Conservation (phyloP, 2,329 filamentous ascomycete species). For the Epichloe aotearoae region DNA sequence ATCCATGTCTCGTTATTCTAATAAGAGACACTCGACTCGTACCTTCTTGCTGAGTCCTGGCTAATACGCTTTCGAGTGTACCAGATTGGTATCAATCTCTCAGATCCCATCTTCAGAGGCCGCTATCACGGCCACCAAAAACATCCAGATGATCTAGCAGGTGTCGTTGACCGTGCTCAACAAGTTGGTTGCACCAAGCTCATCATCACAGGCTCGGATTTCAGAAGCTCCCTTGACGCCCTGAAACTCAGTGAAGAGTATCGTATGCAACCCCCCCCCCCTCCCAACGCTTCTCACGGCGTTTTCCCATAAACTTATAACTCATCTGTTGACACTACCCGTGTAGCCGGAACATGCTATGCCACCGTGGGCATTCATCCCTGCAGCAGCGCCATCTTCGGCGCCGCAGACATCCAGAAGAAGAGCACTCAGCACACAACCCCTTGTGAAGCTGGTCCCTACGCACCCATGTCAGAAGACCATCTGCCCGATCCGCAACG, state of each 20-base stretch:
- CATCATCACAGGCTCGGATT: constrained; percentile 84
- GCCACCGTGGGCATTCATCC: constrained; percentile 90
- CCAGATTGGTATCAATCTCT: constrained; percentile 87
- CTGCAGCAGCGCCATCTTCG: constrained; percentile 72
- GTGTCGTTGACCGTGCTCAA: constrained; percentile 65
- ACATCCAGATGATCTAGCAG: constrained; percentile 60
- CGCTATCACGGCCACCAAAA: constrained; percentile 66
- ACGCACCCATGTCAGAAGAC: constrained; percentile 35
- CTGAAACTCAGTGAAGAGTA: constrained; percentile 60
- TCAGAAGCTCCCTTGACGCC: constrained; percentile 63
- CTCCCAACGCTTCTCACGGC: not conserved
- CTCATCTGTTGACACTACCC: not conserved
- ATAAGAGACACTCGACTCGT: not conserved
- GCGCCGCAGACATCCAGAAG: constrained; percentile 34
- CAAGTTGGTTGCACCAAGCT: constrained; percentile 76
- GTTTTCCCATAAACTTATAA: not conserved
- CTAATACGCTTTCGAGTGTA: constrained; percentile 1
- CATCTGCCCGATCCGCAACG: constrained; percentile 29
- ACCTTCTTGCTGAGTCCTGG: not conserved
- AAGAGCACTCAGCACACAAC: constrained; percentile 27
- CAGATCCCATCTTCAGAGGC: constrained; percentile 81
- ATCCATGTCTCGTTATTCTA: not conserved
- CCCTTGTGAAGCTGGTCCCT: constrained; percentile 40
- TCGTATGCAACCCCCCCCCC: constrained; percentile 32
- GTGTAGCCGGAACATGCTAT: constrained; percentile 64